Evolutionary conservation across 116 monocot species (phyloP), one percentile per base, ranked within the genome.

Genomic region (Dioscorea cayenensis): DNA sequence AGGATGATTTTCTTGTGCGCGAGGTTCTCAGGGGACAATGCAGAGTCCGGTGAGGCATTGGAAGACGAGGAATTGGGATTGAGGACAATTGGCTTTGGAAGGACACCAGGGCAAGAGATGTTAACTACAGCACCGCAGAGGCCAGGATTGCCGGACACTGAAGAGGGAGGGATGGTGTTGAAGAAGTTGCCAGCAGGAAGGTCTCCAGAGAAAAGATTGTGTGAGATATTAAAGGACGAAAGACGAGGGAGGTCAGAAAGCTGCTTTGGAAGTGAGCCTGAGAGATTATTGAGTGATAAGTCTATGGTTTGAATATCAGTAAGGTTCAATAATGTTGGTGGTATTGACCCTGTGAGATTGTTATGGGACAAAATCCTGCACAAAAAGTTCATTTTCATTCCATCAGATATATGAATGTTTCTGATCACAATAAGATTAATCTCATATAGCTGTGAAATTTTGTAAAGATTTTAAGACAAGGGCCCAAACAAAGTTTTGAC

Each of bases 81-180:
- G 8, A 92, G 86, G 51, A 92, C 92, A 66, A 92, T 89, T 36
- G 92, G 92, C 72, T 92, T 89, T 43, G 89, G 86, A n/a, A 86
- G 79, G 27, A 86, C 79, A 6, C 66, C 60, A 17, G 59, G 76
- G 73, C 92, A 92, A 17, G 92, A 84, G 19, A 60, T 48, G 63
- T 89, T 84, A 12, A 86, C 82, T 29, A 76, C 71, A 27, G 86
- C 64, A 35, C 92, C 89, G 51, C 92, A 92, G 61, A 92, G 83
- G 22, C 66, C 78, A 3, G 92, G 84, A 66, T 92, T 92, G 68
- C 72, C 78, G 9, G 84, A 78, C 4, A 92, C 16, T 12, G 84
- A 89, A 38, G 92, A 86, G 2, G 64, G 76, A 7, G 86, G 49
- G n/a, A 92, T 92, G 64, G 73, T 75, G 72, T 89, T 75, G 73